phyloP scores from a whole-genome alignment of 2,329 filamentous ascomycete genomes.

The Podosphaera fusca region DNA sequence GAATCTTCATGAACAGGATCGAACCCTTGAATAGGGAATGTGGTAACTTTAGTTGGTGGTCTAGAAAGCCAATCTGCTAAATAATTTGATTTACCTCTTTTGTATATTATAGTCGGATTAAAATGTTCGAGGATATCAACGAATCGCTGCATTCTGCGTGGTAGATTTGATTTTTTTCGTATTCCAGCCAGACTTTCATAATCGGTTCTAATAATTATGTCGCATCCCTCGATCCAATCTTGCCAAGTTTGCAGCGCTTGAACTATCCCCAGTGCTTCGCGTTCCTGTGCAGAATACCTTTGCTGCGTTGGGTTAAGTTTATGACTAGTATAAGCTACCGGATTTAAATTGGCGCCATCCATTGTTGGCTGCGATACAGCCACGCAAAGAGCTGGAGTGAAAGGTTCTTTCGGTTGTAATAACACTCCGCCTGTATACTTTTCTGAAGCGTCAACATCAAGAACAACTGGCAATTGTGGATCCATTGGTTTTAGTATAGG shows the following conservation, averaged over 20 bases:
- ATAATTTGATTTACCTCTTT: neutral
- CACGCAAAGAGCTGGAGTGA: neutral
- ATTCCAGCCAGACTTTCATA: neutral
- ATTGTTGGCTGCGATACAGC: neutral
- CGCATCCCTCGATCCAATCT: neutral
- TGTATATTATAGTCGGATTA: conserved; percentile 1
- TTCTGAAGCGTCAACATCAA: neutral
- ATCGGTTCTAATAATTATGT: neutral
- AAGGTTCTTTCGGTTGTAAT: neutral
- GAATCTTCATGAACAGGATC: neutral
- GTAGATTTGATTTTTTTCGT: neutral
- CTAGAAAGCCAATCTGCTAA: neutral
- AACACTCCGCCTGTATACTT: neutral
- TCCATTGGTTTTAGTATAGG: neutral
- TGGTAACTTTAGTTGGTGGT: neutral
- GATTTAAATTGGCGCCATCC: neutral
- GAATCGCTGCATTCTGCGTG: neutral
- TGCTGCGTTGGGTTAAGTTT: too few species aligned
- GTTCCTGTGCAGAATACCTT: too few species aligned
- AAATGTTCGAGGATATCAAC: neutral
- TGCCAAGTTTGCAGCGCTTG: neutral
- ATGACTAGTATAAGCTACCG: too few species aligned
- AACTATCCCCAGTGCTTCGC: too few species aligned
- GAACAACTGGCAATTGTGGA: neutral
- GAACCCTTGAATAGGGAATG: neutral